Conservation (phyloP, 495 filamentous ascomycete species). For the Podospora fimiseda region DNA sequence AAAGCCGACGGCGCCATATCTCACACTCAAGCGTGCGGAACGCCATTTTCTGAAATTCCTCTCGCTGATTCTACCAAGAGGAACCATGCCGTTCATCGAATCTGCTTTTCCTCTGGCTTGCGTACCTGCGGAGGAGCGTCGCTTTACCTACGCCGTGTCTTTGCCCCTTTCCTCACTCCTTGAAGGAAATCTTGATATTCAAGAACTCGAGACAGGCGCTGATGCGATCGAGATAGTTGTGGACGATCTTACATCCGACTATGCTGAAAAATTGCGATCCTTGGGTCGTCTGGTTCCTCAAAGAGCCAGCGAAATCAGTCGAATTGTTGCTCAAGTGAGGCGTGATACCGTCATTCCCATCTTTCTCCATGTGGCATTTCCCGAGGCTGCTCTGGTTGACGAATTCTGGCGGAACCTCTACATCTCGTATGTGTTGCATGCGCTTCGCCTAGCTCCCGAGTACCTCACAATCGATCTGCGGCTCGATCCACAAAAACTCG, state of each 20-base stretch:
- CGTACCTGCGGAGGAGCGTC: constrained; percentile 52
- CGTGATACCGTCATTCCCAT: constrained; percentile 58
- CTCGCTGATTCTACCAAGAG: constrained; percentile 50
- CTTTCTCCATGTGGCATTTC: constrained; percentile 54
- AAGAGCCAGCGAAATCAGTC: constrained; percentile 45
- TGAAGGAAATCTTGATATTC: constrained; percentile 42
- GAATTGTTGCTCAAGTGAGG: constrained; percentile 45
- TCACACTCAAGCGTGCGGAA: constrained; percentile 65
- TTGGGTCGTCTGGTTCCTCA: constrained; percentile 40
- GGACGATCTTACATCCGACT: constrained; percentile 41
- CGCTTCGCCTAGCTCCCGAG: constrained; percentile 59
- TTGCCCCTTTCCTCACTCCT: constrained; percentile 51
- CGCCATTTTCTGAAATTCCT: constrained; percentile 66
- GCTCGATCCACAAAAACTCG: constrained; percentile 39
- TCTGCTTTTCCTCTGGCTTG: constrained; percentile 60
- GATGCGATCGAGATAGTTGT: constrained; percentile 65
- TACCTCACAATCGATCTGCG: constrained; percentile 59
- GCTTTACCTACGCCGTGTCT: constrained; percentile 61
- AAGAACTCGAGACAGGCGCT: constrained; percentile 56
- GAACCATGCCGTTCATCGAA: constrained; percentile 50
- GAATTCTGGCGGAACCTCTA: constrained; percentile 39
- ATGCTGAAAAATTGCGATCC: constrained; percentile 32
- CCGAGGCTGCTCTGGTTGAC: constrained; percentile 22
- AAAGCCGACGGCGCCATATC: constrained; percentile 50
- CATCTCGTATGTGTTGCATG: constrained; percentile 52